Evolutionary conservation across 2,329 filamentous ascomycete genomes (phyloP), one percentile per base, ranked within the genome.

Genomic region (Diaporthe capsici): DNA sequence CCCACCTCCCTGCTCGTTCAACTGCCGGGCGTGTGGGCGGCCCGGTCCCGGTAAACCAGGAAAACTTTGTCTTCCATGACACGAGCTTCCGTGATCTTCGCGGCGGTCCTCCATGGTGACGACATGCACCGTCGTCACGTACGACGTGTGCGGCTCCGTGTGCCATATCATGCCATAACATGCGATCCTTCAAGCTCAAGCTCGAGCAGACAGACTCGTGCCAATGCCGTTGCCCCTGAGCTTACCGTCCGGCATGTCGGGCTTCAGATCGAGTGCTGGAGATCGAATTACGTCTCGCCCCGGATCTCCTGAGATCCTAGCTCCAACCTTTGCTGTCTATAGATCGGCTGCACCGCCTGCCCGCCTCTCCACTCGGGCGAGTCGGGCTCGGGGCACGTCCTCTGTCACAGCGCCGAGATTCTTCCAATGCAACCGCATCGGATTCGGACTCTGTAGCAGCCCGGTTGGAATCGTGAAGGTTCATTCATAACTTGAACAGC

Each of bases 381-480:
- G 42, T 53, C 63, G 44, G 63, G 39, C 8, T 67, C 61, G 42
- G 61, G 31, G 44, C 28, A 17, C 44, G 28, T 37, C 13, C 44
- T 20, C 25, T 8, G 44, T 37, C 22, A 25, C 17, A 49, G 63
- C 63, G 28, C 63, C 63, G 63, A 67, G 20, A 8, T 20, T 22
- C 61, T 47, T 22, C 13, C 39, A 44, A 39, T 65, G 25, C 61
- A 67, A 67, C 25, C 61, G 2, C 42, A 9, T 67, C 61, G 61
- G 61, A 67, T 49, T 67, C 61, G 61, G 28, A 49, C 61, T 49
- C 63, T 34, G 44, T 37, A 51, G 17, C 28, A 67, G 47, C 63
- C 44, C 63, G 31, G 28, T 51, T 37, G 63, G 44, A 22, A 68
- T 34, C 44, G 22, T 25, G 63, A 68, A 25, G 63, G 47, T 53